Evolutionary conservation across 75 land plant genomes (phyloP).

Genomic region (Selaginella moellendorffii): DNA sequence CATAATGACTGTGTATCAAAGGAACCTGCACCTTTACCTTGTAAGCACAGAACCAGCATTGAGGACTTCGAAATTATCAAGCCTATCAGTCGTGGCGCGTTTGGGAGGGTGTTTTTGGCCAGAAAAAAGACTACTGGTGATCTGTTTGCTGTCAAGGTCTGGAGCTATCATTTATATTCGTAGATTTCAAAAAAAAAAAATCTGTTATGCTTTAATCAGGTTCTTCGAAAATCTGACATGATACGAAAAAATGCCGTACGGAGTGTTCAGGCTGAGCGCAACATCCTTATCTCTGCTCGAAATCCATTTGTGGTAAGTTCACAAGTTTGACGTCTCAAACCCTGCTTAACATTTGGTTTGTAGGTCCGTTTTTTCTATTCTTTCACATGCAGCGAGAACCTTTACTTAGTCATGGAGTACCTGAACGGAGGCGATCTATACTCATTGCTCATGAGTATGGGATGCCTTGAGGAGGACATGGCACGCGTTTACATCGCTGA

Average conservation of each 20-base stretch:
- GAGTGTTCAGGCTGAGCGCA: conserved; percentile 65
- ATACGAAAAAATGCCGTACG: conserved; percentile 71
- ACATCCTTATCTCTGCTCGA: conserved; percentile 54
- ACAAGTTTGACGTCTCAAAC: too few species aligned
- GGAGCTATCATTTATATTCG: background rate
- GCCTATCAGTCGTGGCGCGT: conserved; percentile 60
- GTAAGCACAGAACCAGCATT: conserved; percentile 42
- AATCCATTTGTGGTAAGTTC: conserved; percentile 80
- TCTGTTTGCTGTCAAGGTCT: conserved; percentile 68
- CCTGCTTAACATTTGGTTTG: too few species aligned
- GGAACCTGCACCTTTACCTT: conserved; percentile 14
- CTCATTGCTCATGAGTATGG: conserved; percentile 50
- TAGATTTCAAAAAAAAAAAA: background rate
- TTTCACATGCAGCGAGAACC: too few species aligned
- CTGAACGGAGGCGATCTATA: conserved; percentile 63
- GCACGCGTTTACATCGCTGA: conserved; percentile 55
- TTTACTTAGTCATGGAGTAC: too few species aligned
- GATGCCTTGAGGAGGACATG: conserved; percentile 51
- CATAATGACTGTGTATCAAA: background rate
- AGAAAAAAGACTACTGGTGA: conserved; percentile 61
- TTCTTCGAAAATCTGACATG: conserved; percentile 64
- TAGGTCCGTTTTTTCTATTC: too few species aligned
- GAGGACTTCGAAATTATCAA: conserved; percentile 64
- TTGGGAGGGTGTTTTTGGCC: conserved; percentile 61
- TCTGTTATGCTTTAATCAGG: conserved; percentile 19